Evolutionary conservation across 1,284 basidiomycete species (phyloP), one percentile per base, ranked within the genome.

Genomic region (Farysia itapuensis): DNA sequence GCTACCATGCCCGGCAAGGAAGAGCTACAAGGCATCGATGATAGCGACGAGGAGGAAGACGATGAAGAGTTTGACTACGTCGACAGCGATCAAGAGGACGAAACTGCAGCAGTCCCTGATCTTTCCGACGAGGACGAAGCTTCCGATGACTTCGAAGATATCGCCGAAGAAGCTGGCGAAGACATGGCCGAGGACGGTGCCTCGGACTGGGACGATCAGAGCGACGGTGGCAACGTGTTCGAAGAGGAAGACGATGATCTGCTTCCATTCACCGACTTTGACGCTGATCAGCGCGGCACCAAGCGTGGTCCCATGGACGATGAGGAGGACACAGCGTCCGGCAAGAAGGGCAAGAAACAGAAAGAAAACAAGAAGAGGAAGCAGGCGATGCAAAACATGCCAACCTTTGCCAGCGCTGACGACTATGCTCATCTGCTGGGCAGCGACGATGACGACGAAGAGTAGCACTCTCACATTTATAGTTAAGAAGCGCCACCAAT

Each of bases 321-420:
- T 7, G 53, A 34, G 9, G 50, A 51, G 13, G 53, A 35, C 5
- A 46, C 25, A 3, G 44, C 29, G 4, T 48, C 44, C 11, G 58
- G 51, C 43, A 65, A 58, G 43, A 71, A 64, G 29, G 51, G 68
- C 23, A 69, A 75, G 26, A 66, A 63, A 37, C 49, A 68, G 15
- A 47, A 39, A 16, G 70, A 63, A 23, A 61, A 81, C 60, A 81
- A 83, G 53, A 84, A 83, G 76, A 79, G 84, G 73, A 89, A 87
- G 80, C 89, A 87, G 79, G 77, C 85, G 76, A 81, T 82, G 63
- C 81, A 84, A 35, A 66, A 64, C 30, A 72, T 91, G 65, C 91
- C 92, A 2, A 88, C 86, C 22, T 96, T 98, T 71, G 94, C 90
- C 2, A 89, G 85, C 73, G 94, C 94, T 61, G 94, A 97, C 57